Evolutionary conservation across 1,284 basidiomycete genomes (phyloP), one percentile per base, ranked within the genome.

Genomic region (Cutaneotrichosporon spelunceum): DNA sequence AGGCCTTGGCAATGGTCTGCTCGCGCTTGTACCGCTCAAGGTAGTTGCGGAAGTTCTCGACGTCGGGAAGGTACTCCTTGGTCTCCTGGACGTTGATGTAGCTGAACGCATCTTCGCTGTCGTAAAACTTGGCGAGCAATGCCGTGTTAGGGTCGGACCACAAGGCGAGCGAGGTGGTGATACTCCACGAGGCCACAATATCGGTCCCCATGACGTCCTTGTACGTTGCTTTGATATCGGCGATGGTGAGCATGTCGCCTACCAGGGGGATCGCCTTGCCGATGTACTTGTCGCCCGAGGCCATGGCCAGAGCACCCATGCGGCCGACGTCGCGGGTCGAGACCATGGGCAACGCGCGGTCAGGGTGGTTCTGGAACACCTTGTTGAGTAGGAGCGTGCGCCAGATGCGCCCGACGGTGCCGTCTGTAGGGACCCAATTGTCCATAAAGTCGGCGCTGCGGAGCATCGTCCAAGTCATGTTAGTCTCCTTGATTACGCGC

Each of bases 11-110:
- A 9, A 53, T 16, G 14, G 52, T 24, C 52, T 59, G 58, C 34
- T 65, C 55, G 21, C 56, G 57, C 63, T 71, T 70, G 60, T 59
- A 68, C n/a, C 70, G 63, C 53, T 61, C 49, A n/a, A 73, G 63
- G 65, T 67, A 73, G 14, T 49, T 27, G 23, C 55, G 27, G 30
- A 72, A 60, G 64, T 67, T 58, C 58, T 74, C 70, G 8, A 64
- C 30, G 24, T 69, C 64, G 2, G 69, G 69, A 34, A 73, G 56
- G 16, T 64, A 53, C 27, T 60, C 34, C 49, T 49, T 58, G 29
- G 44, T 30, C 27, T 7, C 24, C 10, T 33, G 21, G 13, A 61
- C 44, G 45, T 65, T 11, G 2, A 48, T n/a, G 10, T 68, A 45
- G 34, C 66, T 48, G 33, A 65, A 58, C 13, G 54, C 56, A 58